These are phyloP conservation scores for Claviceps sp. DNA, from an alignment of 2,329 filamentous ascomycete genomes.

Conservation along the genomic window DNA sequence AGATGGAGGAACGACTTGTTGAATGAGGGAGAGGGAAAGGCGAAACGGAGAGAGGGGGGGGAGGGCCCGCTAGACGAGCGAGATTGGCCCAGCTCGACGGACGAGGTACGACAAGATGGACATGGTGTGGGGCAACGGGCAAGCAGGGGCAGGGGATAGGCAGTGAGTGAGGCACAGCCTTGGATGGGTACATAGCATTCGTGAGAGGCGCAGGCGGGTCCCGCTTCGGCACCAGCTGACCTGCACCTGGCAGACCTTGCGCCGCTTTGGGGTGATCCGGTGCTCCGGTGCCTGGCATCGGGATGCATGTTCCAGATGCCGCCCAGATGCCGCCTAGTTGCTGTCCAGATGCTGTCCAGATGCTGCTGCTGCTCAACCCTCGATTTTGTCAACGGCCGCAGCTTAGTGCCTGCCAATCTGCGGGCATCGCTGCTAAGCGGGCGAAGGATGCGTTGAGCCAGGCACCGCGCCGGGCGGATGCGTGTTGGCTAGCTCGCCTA, in stretches of 20 bases:
- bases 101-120: constrained; percentile 1
- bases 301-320: constrained; percentile 1
- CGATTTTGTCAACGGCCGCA: neutral
- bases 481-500: too few relatives aligned
- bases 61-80: constrained; percentile 5
- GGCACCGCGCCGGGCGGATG: neutral
- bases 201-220: neutral
- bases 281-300: neutral
- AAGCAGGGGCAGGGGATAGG: neutral
- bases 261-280: neutral
- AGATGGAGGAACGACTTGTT: constrained; percentile 3
- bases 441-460: neutral
- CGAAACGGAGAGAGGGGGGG: constrained; percentile 4
- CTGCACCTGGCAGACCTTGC: neutral
- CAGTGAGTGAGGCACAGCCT: neutral
- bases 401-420: neutral
- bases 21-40: constrained; percentile 7
- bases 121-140: neutral
- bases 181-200: neutral
- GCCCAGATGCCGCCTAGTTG: neutral
- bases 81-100: constrained; percentile 2
- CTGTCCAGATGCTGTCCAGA: too few relatives aligned
- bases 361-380: neutral
- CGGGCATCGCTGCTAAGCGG: neutral
- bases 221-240: neutral